Conservation (phyloP, 2,329 filamentous ascomycete genomes). For the Aspergillus pseudotamarii region DNA sequence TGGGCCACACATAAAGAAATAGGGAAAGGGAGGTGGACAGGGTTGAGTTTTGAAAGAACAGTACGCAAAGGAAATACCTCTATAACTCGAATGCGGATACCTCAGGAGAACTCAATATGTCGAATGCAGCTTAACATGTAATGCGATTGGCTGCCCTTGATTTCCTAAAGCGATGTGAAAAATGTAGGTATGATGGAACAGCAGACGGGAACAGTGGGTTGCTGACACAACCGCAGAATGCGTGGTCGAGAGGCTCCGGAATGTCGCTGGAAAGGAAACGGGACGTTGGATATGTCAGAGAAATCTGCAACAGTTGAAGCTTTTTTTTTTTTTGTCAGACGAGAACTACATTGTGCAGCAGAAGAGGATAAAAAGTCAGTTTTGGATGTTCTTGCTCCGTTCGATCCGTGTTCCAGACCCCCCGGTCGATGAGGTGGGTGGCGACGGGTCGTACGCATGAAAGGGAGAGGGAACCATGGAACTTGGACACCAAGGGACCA, state of each 20-base stretch:
- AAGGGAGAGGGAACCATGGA: constrained; percentile 5
- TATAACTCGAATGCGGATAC: constrained; percentile 13
- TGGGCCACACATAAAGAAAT: background rate
- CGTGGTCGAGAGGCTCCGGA: constrained; percentile 14
- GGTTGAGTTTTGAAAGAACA: background rate
- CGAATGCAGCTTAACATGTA: constrained; percentile 20
- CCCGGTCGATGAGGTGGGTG: constrained; percentile 5
- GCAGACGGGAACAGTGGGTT: constrained; percentile 11
- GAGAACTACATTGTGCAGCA: background rate
- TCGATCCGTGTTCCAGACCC: constrained; percentile 13
- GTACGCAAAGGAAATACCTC: constrained; percentile 2
- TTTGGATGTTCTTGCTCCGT: constrained; percentile 4
- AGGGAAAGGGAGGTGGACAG: background rate
- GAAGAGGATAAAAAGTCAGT: background rate
- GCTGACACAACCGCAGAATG: constrained; percentile 23
- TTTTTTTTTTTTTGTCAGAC: background rate
- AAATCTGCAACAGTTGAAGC: constrained; percentile 3
- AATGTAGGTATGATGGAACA: background rate
- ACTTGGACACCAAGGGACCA: background rate
- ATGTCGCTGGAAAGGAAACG: constrained; percentile 9
- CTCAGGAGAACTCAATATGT: constrained; percentile 10
- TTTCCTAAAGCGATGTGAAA: constrained; percentile 18
- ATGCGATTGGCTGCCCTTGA: constrained; percentile 6
- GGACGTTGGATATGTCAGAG: background rate
- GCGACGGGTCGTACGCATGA: constrained; percentile 1